Conservation (phyloP, 2,329 filamentous ascomycete species). For the Beauveria brongniartii region DNA sequence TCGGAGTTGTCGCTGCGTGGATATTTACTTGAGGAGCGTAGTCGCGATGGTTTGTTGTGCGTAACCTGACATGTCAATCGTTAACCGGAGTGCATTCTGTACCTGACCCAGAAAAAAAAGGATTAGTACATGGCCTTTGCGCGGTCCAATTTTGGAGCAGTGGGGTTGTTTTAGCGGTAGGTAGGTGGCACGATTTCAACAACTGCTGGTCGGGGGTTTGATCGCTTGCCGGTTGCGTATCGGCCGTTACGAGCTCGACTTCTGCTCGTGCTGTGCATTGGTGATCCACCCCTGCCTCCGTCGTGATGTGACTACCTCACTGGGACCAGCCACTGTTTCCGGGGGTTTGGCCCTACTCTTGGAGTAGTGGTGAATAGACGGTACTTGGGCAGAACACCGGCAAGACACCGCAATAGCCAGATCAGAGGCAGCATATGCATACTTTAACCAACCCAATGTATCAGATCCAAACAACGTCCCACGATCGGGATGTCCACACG, state of each 20-base stretch:
- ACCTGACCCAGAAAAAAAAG: neutral
- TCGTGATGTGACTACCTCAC: no score
- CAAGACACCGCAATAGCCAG: no score
- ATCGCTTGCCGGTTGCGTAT: neutral
- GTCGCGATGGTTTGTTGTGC: neutral
- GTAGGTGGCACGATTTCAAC: neutral
- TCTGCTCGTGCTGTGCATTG: neutral
- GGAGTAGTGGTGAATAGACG: no score
- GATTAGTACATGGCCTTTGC: neutral
- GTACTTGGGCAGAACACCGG: no score
- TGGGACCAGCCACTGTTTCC: no score
- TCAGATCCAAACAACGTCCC: no score
- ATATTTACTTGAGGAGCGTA: neutral
- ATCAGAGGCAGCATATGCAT: no score
- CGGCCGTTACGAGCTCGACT: neutral
- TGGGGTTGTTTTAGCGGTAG: neutral
- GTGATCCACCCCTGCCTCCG: no score
- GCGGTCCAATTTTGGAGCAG: neutral
- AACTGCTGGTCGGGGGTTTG: neutral
- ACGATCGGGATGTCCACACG: neutral
- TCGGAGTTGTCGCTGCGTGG: neutral
- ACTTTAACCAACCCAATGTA: no score
- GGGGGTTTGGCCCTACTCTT: no score
- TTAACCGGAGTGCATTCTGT: neutral
- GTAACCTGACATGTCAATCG: neutral